Base-by-base conservation (phyloP, 495 filamentous ascomycete species). In the Xylaria palmicola region DNA sequence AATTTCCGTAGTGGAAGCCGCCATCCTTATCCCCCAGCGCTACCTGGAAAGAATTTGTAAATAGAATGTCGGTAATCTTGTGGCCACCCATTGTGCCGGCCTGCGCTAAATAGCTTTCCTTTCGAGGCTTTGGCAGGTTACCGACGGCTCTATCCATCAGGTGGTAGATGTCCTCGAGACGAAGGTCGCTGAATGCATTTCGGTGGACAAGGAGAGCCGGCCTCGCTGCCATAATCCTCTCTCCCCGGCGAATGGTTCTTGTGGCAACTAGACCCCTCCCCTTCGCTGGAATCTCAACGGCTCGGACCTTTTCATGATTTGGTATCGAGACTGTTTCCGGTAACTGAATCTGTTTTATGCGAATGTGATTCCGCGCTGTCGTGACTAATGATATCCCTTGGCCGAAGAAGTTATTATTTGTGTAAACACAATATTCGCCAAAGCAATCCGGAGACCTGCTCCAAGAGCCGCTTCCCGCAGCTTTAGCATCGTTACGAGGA, bases 141-240 rank as follows among this genome's bases (percentile, higher is more conserved):
- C 63, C 41, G 6, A 75, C 57, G 10, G 74, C 74, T 6, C 55
- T 51, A 17, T 74, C 73, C 4, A 76, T 62, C 0, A 76, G 20
- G 1, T 64, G 48, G 6, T 58, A 48, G 19, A 72, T 55, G 10
- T 76, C 73, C 48, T 36, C 63, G 41, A 56, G 45, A 17, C 3
- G 65, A 41, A n/a, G 47, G 26, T 68, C 63, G 27, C 65, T 57
- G 40, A 76, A 68, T 20, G 74, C 39, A 32, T 70, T 57, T 9
- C 60, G 59, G 52, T 74, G 70, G 6, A 75, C 70, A n/a, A 75
- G 6, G 5, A 76, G 58, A 0, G 70, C 72, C 0, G 74, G 74
- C 0, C 65, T 60, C 19, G 44, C 62, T 3, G 57, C 39, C 62
- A 72, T 68, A 36, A 76, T 56, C 13, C 47, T 54, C 17, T 67